Evolutionary conservation across 1,139 yeast genomes (phyloP), one percentile per base, ranked within the genome.

Genomic region (Geotrichum restrictum): DNA sequence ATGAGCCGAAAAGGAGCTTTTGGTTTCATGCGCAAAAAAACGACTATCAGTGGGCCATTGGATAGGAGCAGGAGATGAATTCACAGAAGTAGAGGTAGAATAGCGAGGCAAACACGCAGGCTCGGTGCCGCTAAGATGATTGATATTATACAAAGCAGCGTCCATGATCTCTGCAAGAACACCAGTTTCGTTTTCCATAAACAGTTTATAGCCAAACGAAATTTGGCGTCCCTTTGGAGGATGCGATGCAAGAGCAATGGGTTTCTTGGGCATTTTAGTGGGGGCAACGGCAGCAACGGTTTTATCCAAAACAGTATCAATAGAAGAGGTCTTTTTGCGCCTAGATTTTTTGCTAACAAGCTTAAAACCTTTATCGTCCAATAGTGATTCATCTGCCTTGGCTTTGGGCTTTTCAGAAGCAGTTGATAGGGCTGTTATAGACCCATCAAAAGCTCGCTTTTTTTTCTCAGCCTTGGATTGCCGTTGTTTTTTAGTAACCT

Each of bases 111-210:
- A 38, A 37, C 29, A 22, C 10, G 40, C 29, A n/a, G 31, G 40
- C n/a, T 45, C 48, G 22, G n/a, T 45, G 31, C 32, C 53, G 34
- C 49, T 40, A 34, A 50, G 45, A 22, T 50, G 32, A 34, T 43
- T 40, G 11, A 50, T 22, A 45, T 45, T 18, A 7, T n/a, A 38
- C 18, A 50, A 29, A n/a, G 53, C 53, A 8, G 43, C 49, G 33
- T 50, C 46, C 49, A 50, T 50, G 24, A 50, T 50, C 16, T 50
- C 53, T 6, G 53, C 39, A n/a, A 50, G 42, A 24, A 38, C 46
- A 8, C 37, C 46, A 14, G 29, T 36, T 7, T 33, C 53, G 24
- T 31, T 38, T 11, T 49, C 52, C 18, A 49, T 22, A n/a, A 49
- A 42, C 18, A 16, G 16, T 16, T 34, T 22, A 19, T 22, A 32